A percentile compares a stretch with the other conserved stretches of the same genome.
These are phyloP conservation scores for Phlyctochytrium arcticum DNA, from an alignment of 192 early-diverging fungal species.

Conservation along the genomic window DNA sequence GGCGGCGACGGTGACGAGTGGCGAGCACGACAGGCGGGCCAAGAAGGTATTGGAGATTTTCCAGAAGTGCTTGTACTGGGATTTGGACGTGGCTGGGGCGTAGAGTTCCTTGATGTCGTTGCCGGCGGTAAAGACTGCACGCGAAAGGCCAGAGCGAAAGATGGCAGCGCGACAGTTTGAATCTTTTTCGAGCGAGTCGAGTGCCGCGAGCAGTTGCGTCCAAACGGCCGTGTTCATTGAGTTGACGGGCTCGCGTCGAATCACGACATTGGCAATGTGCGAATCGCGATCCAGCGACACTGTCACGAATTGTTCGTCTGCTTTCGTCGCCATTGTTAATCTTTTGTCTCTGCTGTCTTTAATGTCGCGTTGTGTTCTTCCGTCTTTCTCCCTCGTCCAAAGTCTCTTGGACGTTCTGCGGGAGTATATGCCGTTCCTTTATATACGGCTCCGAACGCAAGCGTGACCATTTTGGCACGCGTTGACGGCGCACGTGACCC, in stretches of 20 bases:
- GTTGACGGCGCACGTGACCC: too few relatives aligned
- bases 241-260: constrained; percentile 39
- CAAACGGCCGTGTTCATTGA: constrained; percentile 32
- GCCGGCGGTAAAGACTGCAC: constrained; percentile 47
- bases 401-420: too few relatives aligned
- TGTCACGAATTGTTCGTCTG: too few relatives aligned
- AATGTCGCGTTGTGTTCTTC: too few relatives aligned
- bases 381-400: too few relatives aligned
- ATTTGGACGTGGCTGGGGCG: constrained; percentile 32
- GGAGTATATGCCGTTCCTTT: too few relatives aligned
- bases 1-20: constrained; percentile 33
- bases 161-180: constrained; percentile 32
- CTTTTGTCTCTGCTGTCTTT: too few relatives aligned
- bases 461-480: too few relatives aligned
- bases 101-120: constrained; percentile 44
- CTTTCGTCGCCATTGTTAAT: too few relatives aligned
- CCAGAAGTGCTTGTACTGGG: constrained; percentile 43
- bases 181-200: constrained; percentile 28
- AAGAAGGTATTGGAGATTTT: constrained; percentile 38
- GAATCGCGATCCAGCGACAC: too few relatives aligned
- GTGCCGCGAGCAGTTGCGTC: constrained; percentile 28
- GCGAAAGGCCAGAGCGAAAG: constrained; percentile 35
- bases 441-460: too few relatives aligned
- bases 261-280: constrained; percentile 26
- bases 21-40: constrained; percentile 29